Evolutionary conservation across 305 asterid genomes (phyloP), one percentile per base, ranked within the genome.

Genomic region (Solanum hybrid): DNA sequence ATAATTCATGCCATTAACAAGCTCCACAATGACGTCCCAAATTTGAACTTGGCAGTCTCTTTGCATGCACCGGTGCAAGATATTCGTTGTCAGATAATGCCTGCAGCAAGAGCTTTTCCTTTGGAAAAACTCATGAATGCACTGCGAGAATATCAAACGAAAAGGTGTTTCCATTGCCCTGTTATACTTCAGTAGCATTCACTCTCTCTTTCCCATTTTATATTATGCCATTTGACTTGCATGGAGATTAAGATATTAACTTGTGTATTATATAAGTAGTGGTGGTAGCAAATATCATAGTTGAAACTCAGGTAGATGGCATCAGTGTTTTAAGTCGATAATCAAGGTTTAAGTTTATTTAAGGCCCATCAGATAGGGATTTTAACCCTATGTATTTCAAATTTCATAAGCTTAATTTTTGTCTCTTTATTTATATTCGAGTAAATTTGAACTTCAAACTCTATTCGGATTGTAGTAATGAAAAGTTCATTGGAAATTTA

Each of bases 91-190:
- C 97, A 93, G 92, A 97, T 97, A 93, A 97, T 96, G 99, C 99
- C 99, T 76, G 99, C 99, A 31, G 99, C 99, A 51, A 93, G 98
- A 77, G 99, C 99, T 18, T 97, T 97, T 92, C 99, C 99, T 89
- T 93, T 97, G 87, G 98, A 95, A 77, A 97, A 89, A 94, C 94
- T 96, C 64, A 96, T 97, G 99, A 93, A 93, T 90, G 89, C 98
- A 75, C 91, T 96, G 91, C 92, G 11, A 76, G 98, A 94, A 82
- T 96, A 97, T 91, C 99, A 97, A 93, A 91, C 91, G 85, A 91
- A 76, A 91, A 96, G 99, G 99, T 97, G 90, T 85, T 86, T 26
- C 18, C 34, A 51, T 20, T 88, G 24, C 42, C 26, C 36, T 88
- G 11, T 24, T 77, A 71, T 78, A 40, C 39, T 84, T 88, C 16